phyloP scores from a whole-genome alignment of 2,329 filamentous ascomycete genomes.

The Aspergillus chevalieri region DNA sequence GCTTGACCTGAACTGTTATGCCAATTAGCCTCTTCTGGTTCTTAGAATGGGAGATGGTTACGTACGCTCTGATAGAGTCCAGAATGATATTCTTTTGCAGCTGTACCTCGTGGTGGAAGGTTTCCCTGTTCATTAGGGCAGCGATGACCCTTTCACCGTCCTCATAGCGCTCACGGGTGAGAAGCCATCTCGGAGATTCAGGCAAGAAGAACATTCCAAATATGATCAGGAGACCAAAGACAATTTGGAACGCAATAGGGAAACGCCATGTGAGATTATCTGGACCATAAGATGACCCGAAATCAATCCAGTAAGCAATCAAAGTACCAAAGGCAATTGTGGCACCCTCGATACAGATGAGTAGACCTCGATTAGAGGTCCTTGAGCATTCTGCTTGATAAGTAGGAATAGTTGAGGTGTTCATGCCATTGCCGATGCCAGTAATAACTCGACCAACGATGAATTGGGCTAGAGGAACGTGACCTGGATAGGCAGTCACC shows the following conservation, averaged over 20 bases:
- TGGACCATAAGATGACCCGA: constrained; percentile 16
- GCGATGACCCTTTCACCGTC: constrained; percentile 43
- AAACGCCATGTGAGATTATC: constrained; percentile 39
- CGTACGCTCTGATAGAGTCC: background rate
- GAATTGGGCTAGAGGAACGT: constrained; percentile 36
- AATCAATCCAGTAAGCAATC: constrained; percentile 22
- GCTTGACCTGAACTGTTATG: background rate
- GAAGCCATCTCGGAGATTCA: constrained; percentile 28
- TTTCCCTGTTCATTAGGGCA: constrained; percentile 36
- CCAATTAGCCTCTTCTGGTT: constrained; percentile 28
- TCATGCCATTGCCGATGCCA: constrained; percentile 47
- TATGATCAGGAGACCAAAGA: constrained; percentile 22
- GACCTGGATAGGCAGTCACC: constrained; percentile 24
- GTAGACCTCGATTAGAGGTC: constrained; percentile 49
- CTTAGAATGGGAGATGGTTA: constrained; percentile 27
- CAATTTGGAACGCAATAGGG: constrained; percentile 44
- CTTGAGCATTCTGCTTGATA: constrained; percentile 45
- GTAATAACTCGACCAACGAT: constrained; percentile 45
- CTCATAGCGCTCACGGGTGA: constrained; percentile 25
- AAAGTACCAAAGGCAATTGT: constrained; percentile 30
- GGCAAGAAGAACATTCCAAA: constrained; percentile 30
- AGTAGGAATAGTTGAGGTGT: constrained; percentile 44
- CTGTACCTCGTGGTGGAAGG: constrained; percentile 50
- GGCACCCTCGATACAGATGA: constrained; percentile 51
- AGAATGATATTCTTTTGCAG: constrained; percentile 22